Evolutionary conservation across 23 red algal genomes (phyloP).

Genomic region (Gracilariopsis chorda): DNA sequence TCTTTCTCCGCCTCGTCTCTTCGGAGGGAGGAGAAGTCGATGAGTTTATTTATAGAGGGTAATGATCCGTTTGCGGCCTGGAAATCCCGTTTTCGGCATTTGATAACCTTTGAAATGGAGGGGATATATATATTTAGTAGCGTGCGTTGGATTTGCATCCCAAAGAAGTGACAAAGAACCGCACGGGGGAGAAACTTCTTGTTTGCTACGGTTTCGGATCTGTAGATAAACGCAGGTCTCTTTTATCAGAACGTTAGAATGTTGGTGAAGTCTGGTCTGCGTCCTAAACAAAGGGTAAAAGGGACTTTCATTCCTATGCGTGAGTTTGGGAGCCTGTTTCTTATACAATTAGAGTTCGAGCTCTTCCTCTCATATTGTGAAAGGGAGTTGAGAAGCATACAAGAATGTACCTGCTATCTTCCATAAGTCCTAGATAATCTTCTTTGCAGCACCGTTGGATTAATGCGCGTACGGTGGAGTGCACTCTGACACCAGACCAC

Average conservation of each 20-base stretch:
- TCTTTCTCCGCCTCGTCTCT: too few relatives aligned
- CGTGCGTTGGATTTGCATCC: neutral
- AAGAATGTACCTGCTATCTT: neutral
- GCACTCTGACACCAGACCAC: neutral
- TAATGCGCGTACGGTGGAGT: neutral
- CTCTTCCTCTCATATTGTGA: neutral
- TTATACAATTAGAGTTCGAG: neutral
- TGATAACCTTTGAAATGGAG: too few relatives aligned
- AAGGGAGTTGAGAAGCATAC: neutral
- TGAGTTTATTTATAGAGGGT: too few relatives aligned
- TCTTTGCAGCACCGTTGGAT: neutral
- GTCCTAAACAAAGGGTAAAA: neutral
- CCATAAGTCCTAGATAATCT: neutral
- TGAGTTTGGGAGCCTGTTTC: neutral
- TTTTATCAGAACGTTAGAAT: neutral
- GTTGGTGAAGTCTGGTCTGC: neutral
- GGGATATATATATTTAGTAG: neutral
- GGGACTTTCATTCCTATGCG: neutral
- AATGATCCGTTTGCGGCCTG: too few relatives aligned
- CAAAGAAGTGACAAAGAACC: neutral
- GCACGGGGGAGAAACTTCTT: neutral
- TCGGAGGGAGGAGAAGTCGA: too few relatives aligned
- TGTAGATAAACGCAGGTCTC: constrained; percentile 1
- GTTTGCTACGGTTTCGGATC: neutral
- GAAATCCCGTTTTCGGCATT: too few relatives aligned